A percentile compares a stretch with the other conserved stretches of the same genome.
phyloP scores from a whole-genome alignment of 768 basidiomycete genomes.

The Boletus fagicola region DNA sequence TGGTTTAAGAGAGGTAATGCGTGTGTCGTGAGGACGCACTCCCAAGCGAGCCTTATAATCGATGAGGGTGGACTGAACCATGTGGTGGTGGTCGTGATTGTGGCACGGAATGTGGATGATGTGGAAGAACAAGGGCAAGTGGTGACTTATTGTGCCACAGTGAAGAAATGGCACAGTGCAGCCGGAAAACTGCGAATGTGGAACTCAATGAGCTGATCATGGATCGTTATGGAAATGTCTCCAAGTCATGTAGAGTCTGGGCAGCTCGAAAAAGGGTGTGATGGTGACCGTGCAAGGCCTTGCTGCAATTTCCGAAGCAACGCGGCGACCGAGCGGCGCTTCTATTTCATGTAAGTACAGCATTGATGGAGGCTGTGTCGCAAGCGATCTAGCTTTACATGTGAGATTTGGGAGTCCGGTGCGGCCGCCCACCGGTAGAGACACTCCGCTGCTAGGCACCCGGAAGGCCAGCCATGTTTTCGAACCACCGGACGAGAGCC shows the following conservation, averaged over 20 bases:
- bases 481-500: conserved; percentile 67
- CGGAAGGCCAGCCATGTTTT: conserved; percentile 63
- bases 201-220: conserved; percentile 9
- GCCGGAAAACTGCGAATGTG: conserved; percentile 11
- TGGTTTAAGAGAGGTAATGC: conserved; percentile 17
- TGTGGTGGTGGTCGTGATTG: conserved; percentile 15
- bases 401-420: conserved; percentile 14
- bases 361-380: conserved; percentile 14
- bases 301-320: conserved; percentile 28
- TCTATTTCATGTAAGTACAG: conserved; percentile 29
- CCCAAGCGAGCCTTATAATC: conserved; percentile 20
- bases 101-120: conserved; percentile 18
- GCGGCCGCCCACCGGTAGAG: conserved; percentile 13
- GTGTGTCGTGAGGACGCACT: conserved; percentile 13
- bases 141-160: conserved; percentile 21
- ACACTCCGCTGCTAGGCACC: conserved; percentile 8
- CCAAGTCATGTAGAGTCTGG: conserved; percentile 15
- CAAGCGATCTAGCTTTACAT: conserved; percentile 3
- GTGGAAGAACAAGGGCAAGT: conserved; percentile 9
- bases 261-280: conserved; percentile 17
- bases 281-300: conserved; percentile 18
- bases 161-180: conserved; percentile 5
- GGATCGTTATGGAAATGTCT: conserved; percentile 18
- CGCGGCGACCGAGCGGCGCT: conserved; percentile 19
- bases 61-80: conserved; percentile 17